These are phyloP conservation scores for Collybiopsis confluens DNA, from an alignment of 768 basidiomycete species.

Conservation along the genomic window DNA sequence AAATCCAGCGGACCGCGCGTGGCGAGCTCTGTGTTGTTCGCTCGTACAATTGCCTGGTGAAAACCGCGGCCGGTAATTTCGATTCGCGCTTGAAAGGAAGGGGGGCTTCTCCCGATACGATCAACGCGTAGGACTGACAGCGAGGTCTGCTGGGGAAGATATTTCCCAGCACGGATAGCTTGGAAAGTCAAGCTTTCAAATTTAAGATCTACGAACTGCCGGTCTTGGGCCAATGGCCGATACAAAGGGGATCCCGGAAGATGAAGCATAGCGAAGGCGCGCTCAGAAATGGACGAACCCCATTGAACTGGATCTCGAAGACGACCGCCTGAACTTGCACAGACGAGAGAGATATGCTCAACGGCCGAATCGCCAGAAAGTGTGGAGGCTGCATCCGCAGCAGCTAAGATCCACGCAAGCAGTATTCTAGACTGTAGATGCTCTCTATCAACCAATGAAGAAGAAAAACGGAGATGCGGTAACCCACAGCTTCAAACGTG, in stretches of 20 bases:
- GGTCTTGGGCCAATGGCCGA: neutral
- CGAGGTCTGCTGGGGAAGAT: neutral
- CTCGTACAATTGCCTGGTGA: conserved; percentile 14
- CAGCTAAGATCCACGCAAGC: neutral
- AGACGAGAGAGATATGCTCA: conserved; percentile 18
- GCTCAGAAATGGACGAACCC: conserved; percentile 16
- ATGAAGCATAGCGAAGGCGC: conserved; percentile 13
- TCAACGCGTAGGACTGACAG: neutral
- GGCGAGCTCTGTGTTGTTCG: conserved; percentile 20
- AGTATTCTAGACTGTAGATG: neutral
- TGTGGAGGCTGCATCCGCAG: neutral
- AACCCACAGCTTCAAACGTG: conserved; percentile 16
- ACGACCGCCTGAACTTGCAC: conserved; percentile 18
- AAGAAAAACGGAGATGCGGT: neutral
- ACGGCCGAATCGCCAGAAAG: neutral
- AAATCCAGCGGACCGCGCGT: conserved; percentile 21
- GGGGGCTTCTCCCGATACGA: conserved; percentile 9
- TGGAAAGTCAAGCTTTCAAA: neutral
- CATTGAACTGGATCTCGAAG: conserved; percentile 19
- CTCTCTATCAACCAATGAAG: neutral
- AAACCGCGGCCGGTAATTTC: conserved; percentile 20
- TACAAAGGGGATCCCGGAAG: conserved; percentile 16
- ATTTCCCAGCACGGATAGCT: neutral
- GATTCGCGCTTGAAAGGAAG: conserved; percentile 8
- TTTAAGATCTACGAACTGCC: neutral